Percentiles rank a stretch among this genome's conserved stretches.
phyloP scores from a whole-genome alignment of 768 basidiomycete genomes.

The Tricholoma hemisulphureum region DNA sequence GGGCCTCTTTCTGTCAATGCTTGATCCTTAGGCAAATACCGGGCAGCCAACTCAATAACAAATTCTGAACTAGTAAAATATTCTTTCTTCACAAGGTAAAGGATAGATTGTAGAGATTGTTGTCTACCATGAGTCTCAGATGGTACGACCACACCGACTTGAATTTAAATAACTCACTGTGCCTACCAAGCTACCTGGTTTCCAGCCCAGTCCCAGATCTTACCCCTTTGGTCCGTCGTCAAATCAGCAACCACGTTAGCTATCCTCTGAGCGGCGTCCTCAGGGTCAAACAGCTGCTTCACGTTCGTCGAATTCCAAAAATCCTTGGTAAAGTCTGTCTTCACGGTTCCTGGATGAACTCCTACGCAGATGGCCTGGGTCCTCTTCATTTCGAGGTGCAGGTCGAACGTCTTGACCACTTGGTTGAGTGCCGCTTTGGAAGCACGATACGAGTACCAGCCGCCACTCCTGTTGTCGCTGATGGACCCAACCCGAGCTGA shows the following conservation, averaged over 20 bases:
- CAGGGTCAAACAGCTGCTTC: constrained; percentile 47
- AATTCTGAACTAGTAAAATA: too few relatives aligned
- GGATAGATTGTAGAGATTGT: too few relatives aligned
- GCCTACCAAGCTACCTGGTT: constrained; percentile 43
- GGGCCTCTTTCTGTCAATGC: too few relatives aligned
- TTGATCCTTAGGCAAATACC: too few relatives aligned
- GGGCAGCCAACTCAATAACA: too few relatives aligned
- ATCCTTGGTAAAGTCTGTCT: constrained; percentile 54
- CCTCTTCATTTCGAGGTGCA: constrained; percentile 48
- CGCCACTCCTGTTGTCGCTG: constrained; percentile 54
- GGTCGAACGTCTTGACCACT: constrained; percentile 58
- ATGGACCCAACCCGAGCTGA: constrained; percentile 60
- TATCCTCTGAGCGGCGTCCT: constrained; percentile 47
- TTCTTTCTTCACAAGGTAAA: too few relatives aligned
- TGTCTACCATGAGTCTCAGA: not conserved
- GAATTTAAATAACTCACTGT: too few relatives aligned
- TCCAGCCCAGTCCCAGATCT: constrained; percentile 59
- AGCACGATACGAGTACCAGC: constrained; percentile 63
- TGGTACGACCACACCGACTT: not conserved
- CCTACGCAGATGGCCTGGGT: constrained; percentile 51
- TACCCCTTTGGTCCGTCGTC: constrained; percentile 41
- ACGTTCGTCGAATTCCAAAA: constrained; percentile 46
- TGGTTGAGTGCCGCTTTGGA: constrained; percentile 66
- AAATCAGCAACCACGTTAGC: constrained; percentile 45
- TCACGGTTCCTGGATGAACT: constrained; percentile 60